Percentiles rank a stretch among this genome's conserved stretches.
These are phyloP conservation scores for Backusella mclennaniae DNA, from an alignment of 192 early-diverging fungal genomes.

Conservation along the genomic window DNA sequence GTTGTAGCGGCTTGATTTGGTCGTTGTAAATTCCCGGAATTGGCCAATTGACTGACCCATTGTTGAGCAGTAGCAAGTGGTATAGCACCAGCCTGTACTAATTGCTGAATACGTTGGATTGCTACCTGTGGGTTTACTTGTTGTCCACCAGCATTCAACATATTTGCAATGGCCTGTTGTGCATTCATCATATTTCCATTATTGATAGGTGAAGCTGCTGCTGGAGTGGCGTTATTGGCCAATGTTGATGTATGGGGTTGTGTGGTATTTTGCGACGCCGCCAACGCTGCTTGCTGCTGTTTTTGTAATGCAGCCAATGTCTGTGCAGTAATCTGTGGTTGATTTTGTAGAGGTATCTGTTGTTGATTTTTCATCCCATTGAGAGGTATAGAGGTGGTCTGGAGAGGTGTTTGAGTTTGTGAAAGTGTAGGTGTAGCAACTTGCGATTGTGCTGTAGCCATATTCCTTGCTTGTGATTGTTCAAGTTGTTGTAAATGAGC, in stretches of 20 bases:
- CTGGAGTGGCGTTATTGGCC: neutral
- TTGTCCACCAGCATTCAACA: conserved; percentile 13
- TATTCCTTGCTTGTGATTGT: conserved; percentile 2
- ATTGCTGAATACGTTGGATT: conserved; percentile 27
- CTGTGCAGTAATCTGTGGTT: conserved; percentile 11
- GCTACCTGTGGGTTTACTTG: conserved; percentile 13
- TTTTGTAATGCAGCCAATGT: conserved; percentile 14
- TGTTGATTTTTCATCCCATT: conserved; percentile 1
- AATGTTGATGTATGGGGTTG: neutral
- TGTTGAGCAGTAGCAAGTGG: conserved; percentile 31
- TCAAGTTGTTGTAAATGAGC: conserved; percentile 7
- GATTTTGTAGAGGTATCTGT: conserved; percentile 9
- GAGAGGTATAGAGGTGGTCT: neutral
- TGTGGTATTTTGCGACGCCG: neutral
- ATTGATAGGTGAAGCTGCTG: neutral
- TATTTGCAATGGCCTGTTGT: conserved; percentile 16
- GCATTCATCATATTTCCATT: neutral
- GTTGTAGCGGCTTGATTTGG: neutral
- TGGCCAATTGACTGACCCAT: conserved; percentile 23
- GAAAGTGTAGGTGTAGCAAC: conserved; percentile 5
- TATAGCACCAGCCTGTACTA: conserved; percentile 25
- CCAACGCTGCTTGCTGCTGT: conserved; percentile 11
- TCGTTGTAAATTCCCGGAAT: neutral
- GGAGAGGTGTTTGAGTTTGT: conserved; percentile 15
- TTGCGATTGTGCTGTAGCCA: conserved; percentile 5